phyloP scores from a whole-genome alignment of 352 stramenopile genomes.

The Pelagophyceae sp. region DNA sequence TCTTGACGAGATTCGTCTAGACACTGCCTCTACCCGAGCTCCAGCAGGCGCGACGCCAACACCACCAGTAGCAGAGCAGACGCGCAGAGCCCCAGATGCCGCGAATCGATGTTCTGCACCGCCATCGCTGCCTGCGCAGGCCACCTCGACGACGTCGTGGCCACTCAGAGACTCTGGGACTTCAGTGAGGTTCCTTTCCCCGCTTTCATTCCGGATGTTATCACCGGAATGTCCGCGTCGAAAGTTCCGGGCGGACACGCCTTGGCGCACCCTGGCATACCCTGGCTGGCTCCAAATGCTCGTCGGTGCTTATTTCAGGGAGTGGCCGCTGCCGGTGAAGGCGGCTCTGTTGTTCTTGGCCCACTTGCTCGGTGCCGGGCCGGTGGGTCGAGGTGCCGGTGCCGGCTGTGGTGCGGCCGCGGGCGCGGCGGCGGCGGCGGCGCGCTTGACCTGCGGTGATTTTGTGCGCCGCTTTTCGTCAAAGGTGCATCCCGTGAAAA shows the following conservation, averaged over 20 bases:
- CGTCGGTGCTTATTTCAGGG: conserved; percentile 1
- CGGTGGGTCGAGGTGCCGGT: neutral
- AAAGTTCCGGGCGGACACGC: too few species aligned
- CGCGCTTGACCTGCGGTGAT: neutral
- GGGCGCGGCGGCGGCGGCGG: neutral
- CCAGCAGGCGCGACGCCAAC: neutral
- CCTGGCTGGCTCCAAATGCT: too few species aligned
- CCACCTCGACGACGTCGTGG: too few species aligned
- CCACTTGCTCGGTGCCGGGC: neutral
- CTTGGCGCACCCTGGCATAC: too few species aligned
- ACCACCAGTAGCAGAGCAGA: neutral
- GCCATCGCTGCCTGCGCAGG: too few species aligned
- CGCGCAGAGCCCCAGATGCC: neutral
- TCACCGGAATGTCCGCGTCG: too few species aligned
- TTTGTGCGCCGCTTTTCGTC: too few species aligned
- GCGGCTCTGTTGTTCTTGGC: conserved; percentile 11
- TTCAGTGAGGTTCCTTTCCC: too few species aligned
- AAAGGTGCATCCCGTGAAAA: too few species aligned
- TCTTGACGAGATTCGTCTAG: neutral
- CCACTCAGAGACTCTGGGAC: too few species aligned
- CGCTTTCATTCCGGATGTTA: too few species aligned
- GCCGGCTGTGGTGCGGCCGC: neutral
- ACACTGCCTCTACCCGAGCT: neutral
- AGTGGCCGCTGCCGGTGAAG: conserved; percentile 6
- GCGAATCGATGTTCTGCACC: too few species aligned